Evolutionary conservation across 1,284 basidiomycete species (phyloP).

Genomic region (Pterulicium gracile): DNA sequence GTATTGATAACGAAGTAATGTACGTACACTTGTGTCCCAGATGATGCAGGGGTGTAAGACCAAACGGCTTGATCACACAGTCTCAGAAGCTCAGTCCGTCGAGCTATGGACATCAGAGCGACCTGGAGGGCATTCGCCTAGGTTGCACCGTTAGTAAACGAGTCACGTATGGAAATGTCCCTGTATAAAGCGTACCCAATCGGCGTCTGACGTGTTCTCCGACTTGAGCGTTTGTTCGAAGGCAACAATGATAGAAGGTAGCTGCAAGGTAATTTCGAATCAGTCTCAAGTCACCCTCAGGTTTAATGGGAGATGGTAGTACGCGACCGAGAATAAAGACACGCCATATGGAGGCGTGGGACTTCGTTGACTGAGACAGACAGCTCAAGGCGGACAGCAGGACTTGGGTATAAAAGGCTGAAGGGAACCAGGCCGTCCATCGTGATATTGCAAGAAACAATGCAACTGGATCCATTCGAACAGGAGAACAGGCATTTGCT

Average conservation of each 20-base stretch:
- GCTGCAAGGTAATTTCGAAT: slow-evolving; percentile 23
- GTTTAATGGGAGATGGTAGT: slow-evolving; percentile 14
- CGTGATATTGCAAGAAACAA: slow-evolving; percentile 47
- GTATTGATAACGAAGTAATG: neutral
- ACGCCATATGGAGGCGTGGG: slow-evolving; percentile 44
- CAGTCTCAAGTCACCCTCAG: slow-evolving; percentile 6
- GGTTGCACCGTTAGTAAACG: slow-evolving; percentile 12
- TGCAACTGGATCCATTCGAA: slow-evolving; percentile 49
- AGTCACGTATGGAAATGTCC: neutral
- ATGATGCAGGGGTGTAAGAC: neutral
- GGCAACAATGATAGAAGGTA: slow-evolving; percentile 43
- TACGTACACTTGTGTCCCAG: slow-evolving; percentile 14
- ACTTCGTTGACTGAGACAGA: slow-evolving; percentile 35
- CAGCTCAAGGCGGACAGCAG: slow-evolving; percentile 50
- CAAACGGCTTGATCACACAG: slow-evolving; percentile 1
- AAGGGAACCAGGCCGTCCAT: slow-evolving; percentile 56
- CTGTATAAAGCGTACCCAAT: slow-evolving; percentile 56
- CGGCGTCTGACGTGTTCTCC: slow-evolving; percentile 37
- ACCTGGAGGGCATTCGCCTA: slow-evolving; percentile 11
- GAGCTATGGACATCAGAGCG: neutral
- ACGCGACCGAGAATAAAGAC: slow-evolving; percentile 66
- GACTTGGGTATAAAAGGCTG: slow-evolving; percentile 59
- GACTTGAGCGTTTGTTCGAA: slow-evolving; percentile 44
- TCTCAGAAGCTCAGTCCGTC: neutral
- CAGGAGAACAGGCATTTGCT: slow-evolving; percentile 9